Base-by-base conservation (phyloP, 177 flowering plant genomes). In the Vitis hybrid region DNA sequence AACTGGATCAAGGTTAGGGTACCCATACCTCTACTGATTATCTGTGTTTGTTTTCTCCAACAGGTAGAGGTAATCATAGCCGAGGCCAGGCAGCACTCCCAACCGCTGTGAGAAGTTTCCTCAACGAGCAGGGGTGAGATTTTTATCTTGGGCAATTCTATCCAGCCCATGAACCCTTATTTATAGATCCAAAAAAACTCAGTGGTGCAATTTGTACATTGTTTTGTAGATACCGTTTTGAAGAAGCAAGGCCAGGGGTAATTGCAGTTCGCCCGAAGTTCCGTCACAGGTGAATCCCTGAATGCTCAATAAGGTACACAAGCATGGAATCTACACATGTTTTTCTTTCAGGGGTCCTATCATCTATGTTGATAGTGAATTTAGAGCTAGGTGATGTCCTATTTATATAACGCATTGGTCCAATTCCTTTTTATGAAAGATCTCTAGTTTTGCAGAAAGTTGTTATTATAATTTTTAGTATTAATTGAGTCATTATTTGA, bases 21-120 rank as follows among this genome's bases (percentile, higher is more conserved):
- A 39, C 45, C 45, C 45, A 39, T 39, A 39, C 45, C 45, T 6
- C 45, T 33, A 33, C 8, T 39, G 45, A 39, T 39, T 15, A 2
- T 29, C 16, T 65, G 14, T 39, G 45, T 39, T 12, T 55, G 12
- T 65, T 55, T 31, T 13, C 31, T 62, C 15, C 10, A 51, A 63
- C 86, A 92, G 99, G 99, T 20, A 75, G 75, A 51, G 98, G 99
- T 16, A 87, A 81, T 60, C 95, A 94, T 79, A 94, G 99, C 80
- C 81, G 81, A 56, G 95, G 94, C 63, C 81, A 83, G 69, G 95
- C 99, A 70, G 80, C 97, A 68, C 88, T 94, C 31, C 99, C 97
- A 51, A 29, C 80, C 2, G 91, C 94, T 49, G 84, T 94, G 49
- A 85, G 84, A 80, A 84, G 78, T 74, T 92, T 86, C 79, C 93